A percentile compares a stretch with the other conserved stretches of the same genome.
Conservation (phyloP, 441 rosid genomes). For the Erodium texanum region DNA sequence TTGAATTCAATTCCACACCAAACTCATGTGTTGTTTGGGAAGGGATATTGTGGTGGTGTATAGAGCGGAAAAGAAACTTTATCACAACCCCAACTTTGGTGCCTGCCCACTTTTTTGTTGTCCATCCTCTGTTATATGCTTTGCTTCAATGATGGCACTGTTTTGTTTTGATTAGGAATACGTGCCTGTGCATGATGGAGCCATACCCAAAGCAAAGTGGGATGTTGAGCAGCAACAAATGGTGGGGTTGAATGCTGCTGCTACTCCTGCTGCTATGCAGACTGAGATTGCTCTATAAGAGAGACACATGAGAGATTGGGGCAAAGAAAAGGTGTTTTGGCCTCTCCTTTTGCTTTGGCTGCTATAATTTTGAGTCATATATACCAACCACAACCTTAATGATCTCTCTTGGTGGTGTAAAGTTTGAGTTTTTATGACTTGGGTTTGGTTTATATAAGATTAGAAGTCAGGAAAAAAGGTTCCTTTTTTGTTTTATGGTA, state of each 20-base stretch:
- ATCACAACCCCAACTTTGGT: conserved; percentile 8
- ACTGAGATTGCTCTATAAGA: conserved; percentile 58
- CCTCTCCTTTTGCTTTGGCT: conserved; percentile 13
- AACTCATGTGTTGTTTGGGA: conserved; percentile 11
- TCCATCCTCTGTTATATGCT: conserved; percentile 5
- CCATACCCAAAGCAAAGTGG: conserved; percentile 71
- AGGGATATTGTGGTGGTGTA: conserved; percentile 23
- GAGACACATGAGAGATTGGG: too few species aligned
- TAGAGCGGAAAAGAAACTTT: conserved; percentile 12
- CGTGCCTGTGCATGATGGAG: conserved; percentile 76
- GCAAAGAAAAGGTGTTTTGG: not conserved
- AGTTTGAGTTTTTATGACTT: conserved; percentile 19
- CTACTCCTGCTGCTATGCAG: conserved; percentile 30
- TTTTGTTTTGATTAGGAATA: conserved; percentile 48
- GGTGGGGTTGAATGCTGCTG: conserved; percentile 41
- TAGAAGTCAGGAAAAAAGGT: not conserved
- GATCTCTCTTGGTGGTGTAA: conserved; percentile 16
- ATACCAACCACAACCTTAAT: conserved; percentile 21
- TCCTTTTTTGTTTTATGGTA: not conserved
- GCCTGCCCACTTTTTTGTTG: not conserved
- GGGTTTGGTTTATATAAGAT: conserved; percentile 5
- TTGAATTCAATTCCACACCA: not conserved
- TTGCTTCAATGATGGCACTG: conserved; percentile 19
- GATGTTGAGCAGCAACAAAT: conserved; percentile 48
- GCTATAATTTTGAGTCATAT: conserved; percentile 22